Conservation (phyloP, 139 green algal genomes). For the Dunaliella primolecta region DNA sequence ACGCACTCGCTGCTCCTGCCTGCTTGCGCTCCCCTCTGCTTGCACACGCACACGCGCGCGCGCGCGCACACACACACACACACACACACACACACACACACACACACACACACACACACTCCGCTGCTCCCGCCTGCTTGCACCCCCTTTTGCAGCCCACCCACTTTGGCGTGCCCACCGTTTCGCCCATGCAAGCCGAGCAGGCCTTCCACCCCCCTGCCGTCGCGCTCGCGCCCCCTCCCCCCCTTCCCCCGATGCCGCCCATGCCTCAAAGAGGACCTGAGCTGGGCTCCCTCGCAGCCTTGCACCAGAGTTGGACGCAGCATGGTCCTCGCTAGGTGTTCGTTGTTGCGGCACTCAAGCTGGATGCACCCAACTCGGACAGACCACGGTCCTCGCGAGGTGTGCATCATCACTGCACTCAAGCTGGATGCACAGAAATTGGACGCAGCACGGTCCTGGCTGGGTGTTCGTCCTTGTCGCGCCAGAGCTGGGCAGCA, state of each 20-base stretch:
- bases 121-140: too few species aligned
- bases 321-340: background rate
- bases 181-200: background rate
- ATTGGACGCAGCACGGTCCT: too few species aligned
- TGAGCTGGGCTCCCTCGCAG: background rate
- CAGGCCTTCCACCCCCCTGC: background rate
- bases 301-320: background rate
- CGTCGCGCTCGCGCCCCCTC: background rate
- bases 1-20: too few species aligned
- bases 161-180: background rate
- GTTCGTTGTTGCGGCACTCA: too few species aligned
- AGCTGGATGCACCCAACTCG: too few species aligned
- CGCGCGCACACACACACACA: background rate
- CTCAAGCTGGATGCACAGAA: too few species aligned
- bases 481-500: too few species aligned
- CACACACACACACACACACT: background rate
- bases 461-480: too few species aligned
- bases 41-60: too few species aligned
- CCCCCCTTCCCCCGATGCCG: background rate
- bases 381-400: too few species aligned
- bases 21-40: too few species aligned
- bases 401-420: too few species aligned
- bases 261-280: background rate
- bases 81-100: background rate
- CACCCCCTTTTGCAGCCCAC: background rate